phyloP scores from a whole-genome alignment of 2,329 filamentous ascomycete genomes.

The Clonostachys byssicola region DNA sequence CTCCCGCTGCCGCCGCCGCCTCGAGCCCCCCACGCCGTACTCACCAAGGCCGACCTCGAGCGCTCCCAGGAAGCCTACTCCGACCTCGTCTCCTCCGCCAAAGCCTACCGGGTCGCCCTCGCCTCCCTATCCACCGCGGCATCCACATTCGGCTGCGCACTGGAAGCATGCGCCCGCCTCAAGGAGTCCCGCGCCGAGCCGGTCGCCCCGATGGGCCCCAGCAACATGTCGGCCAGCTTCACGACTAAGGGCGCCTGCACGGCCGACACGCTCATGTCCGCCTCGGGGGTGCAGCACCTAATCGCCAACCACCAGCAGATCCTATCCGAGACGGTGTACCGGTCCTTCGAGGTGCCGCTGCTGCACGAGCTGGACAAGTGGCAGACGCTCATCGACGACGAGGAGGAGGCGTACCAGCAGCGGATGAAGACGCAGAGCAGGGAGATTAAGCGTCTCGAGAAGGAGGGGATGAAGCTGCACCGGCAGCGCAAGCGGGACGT shows the following conservation, averaged over 20 bases:
- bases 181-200: slow-evolving; percentile 62
- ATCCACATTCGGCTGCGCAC: slow-evolving; percentile 58
- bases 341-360: slow-evolving; percentile 63
- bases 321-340: slow-evolving; percentile 64
- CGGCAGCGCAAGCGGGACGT: slow-evolving; percentile 57
- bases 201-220: slow-evolving; percentile 27
- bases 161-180: slow-evolving; percentile 64
- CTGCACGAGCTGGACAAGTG: slow-evolving; percentile 67
- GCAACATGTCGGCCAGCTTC: slow-evolving; percentile 41
- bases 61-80: slow-evolving; percentile 59
- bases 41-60: slow-evolving; percentile 60
- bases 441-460: slow-evolving; percentile 61
- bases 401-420: slow-evolving; percentile 55
- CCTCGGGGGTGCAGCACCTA: slow-evolving; percentile 62
- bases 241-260: slow-evolving; percentile 49
- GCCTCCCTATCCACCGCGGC: slow-evolving; percentile 56
- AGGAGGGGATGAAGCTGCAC: slow-evolving; percentile 60
- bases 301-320: slow-evolving; percentile 69
- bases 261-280: slow-evolving; percentile 57
- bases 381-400: slow-evolving; percentile 59
- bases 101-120: slow-evolving; percentile 59
- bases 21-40: slow-evolving; percentile 51
- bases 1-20: slow-evolving; percentile 59
- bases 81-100: slow-evolving; percentile 57
- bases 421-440: slow-evolving; percentile 48